phyloP scores from a whole-genome alignment of 31 red algal genomes.

The Pterothamnion heteromorphum region DNA sequence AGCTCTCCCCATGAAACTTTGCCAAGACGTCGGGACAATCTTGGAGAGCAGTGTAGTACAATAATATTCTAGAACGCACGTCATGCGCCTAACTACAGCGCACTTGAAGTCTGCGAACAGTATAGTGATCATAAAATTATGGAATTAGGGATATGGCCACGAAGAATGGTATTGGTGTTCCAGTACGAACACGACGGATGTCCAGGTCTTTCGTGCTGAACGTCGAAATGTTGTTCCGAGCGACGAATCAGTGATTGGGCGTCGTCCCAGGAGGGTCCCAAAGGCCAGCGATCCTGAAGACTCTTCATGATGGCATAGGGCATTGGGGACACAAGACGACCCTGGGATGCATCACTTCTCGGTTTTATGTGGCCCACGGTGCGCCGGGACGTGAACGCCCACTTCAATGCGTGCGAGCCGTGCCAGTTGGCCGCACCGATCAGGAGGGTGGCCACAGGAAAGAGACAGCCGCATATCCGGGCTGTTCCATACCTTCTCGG shows the following conservation, averaged over 20 bases:
- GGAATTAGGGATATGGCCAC: too few species aligned
- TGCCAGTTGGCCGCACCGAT: not conserved
- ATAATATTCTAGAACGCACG: too few species aligned
- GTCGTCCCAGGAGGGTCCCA: not conserved
- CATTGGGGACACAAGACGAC: not conserved
- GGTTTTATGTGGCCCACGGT: not conserved
- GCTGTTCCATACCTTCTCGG: slow-evolving; percentile 20
- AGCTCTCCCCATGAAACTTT: too few species aligned
- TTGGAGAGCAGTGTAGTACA: too few species aligned
- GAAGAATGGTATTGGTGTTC: not conserved
- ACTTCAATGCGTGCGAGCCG: not conserved
- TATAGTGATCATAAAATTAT: too few species aligned
- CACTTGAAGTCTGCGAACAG: too few species aligned
- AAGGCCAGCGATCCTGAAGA: not conserved
- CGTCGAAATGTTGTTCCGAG: not conserved
- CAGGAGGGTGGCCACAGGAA: not conserved
- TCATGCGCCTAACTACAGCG: too few species aligned
- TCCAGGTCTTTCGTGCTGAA: not conserved
- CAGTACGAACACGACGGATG: not conserved
- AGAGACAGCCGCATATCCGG: slow-evolving; percentile 11
- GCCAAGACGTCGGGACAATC: too few species aligned
- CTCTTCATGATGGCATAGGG: not conserved
- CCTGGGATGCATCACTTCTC: not conserved
- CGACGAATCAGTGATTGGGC: not conserved
- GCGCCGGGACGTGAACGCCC: not conserved